Percentiles rank a stretch among this genome's conserved stretches.
phyloP scores from a whole-genome alignment of 2,329 filamentous ascomycete genomes.

The Amauroascus verrucosus region DNA sequence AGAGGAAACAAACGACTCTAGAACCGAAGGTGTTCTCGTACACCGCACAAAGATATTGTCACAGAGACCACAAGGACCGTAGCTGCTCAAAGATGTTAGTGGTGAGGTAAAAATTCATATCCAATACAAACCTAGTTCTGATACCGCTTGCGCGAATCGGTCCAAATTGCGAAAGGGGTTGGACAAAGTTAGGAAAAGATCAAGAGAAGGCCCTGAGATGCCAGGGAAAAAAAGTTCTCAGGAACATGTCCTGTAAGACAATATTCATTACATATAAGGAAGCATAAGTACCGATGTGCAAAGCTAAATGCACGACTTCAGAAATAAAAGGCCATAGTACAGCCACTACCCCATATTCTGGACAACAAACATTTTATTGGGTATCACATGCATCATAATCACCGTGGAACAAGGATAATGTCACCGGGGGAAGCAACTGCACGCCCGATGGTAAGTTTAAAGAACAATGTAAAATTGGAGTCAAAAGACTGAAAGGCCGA shows the following conservation, averaged over 20 bases:
- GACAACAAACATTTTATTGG: slow-evolving; percentile 4
- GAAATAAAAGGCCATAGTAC: neutral
- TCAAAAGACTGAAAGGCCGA: too few relatives aligned
- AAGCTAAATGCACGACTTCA: neutral
- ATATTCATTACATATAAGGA: slow-evolving; percentile 8
- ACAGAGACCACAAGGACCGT: neutral
- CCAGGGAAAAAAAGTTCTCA: neutral
- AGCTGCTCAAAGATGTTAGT: neutral
- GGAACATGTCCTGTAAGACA: neutral
- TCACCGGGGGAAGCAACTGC: neutral
- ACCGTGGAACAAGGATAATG: neutral
- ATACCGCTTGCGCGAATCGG: neutral
- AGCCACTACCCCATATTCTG: neutral
- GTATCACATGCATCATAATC: slow-evolving; percentile 7
- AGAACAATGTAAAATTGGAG: neutral
- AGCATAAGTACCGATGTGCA: neutral
- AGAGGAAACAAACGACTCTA: too few relatives aligned
- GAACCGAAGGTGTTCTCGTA: neutral
- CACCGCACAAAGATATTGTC: neutral
- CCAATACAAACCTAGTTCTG: neutral
- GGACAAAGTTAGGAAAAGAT: neutral
- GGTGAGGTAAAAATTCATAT: neutral
- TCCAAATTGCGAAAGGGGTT: neutral
- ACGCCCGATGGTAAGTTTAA: neutral
- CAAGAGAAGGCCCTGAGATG: neutral